These are phyloP conservation scores for Hypoxylon crocopeplum DNA, from an alignment of 495 filamentous ascomycete genomes.

Conservation along the genomic window DNA sequence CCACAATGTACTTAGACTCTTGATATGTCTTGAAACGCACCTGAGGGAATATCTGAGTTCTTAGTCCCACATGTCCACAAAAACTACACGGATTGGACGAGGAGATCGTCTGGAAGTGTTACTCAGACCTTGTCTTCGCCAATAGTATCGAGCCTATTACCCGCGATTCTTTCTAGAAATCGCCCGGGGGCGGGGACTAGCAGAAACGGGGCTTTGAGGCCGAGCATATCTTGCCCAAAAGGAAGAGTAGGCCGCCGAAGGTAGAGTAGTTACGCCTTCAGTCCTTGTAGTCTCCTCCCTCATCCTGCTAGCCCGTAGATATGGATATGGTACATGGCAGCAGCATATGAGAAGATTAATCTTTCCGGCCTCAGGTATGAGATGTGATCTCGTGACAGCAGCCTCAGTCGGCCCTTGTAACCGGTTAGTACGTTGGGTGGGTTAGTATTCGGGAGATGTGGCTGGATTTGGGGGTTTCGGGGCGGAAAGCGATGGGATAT, in stretches of 20 bases:
- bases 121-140: background rate
- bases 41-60: too few species aligned
- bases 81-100: too few species aligned
- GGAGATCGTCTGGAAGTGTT: slow-evolving; percentile 3
- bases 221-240: slow-evolving; percentile 9
- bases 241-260: slow-evolving; percentile 1
- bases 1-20: too few species aligned
- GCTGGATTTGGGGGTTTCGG: slow-evolving; percentile 20
- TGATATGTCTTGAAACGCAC: too few species aligned
- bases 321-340: background rate
- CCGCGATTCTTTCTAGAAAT: slow-evolving; percentile 8
- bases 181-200: background rate
- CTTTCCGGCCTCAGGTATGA: background rate
- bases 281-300: slow-evolving; percentile 1
- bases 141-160: slow-evolving; percentile 11
- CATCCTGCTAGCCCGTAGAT: background rate
- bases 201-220: slow-evolving; percentile 3
- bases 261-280: background rate
- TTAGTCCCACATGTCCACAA: too few species aligned
- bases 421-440: slow-evolving; percentile 9
- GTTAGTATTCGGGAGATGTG: slow-evolving; percentile 17
- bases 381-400: slow-evolving; percentile 14
- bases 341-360: background rate
- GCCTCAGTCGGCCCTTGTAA: slow-evolving; percentile 28
- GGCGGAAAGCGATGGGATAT: slow-evolving; percentile 20